phyloP scores from a whole-genome alignment of 2,329 filamentous ascomycete genomes.

The Cladophialophora exuberans region DNA sequence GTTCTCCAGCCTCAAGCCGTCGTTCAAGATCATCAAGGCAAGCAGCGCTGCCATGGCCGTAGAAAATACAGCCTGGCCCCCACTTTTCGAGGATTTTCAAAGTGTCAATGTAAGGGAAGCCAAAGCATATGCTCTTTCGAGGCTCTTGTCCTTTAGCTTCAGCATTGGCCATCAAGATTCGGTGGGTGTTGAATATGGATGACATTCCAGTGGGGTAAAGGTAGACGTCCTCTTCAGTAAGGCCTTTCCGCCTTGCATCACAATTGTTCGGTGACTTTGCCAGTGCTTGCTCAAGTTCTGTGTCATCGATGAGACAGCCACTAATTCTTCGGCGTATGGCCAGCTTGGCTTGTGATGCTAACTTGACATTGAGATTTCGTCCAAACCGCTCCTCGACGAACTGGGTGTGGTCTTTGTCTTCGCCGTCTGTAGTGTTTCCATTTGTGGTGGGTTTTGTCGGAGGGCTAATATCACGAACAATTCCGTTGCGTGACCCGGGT shows the following conservation, averaged over 20 bases:
- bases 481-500: slow-evolving; percentile 55
- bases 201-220: slow-evolving; percentile 93
- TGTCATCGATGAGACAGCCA: slow-evolving; percentile 75
- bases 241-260: slow-evolving; percentile 54
- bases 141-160: slow-evolving; percentile 49
- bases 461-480: slow-evolving; percentile 38
- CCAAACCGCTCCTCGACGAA: slow-evolving; percentile 96
- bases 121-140: slow-evolving; percentile 80
- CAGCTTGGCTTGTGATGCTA: slow-evolving; percentile 79
- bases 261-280: slow-evolving; percentile 43
- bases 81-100: slow-evolving; percentile 95
- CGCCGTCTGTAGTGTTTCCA: slow-evolving; percentile 35
- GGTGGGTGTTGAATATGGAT: slow-evolving; percentile 87
- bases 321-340: slow-evolving; percentile 88
- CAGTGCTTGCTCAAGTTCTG: slow-evolving; percentile 66
- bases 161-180: slow-evolving; percentile 67
- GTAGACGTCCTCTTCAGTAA: slow-evolving; percentile 85
- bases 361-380: slow-evolving; percentile 78
- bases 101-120: slow-evolving; percentile 98
- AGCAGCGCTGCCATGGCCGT: slow-evolving; percentile 74
- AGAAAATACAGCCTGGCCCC: slow-evolving; percentile 85
- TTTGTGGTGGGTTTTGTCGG: slow-evolving; percentile 14
- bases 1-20: slow-evolving; percentile 71
- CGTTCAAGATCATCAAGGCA: slow-evolving; percentile 84
- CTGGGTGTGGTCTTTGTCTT: slow-evolving; percentile 68